Percentiles rank a stretch among this genome's conserved stretches.
Conservation (phyloP, 768 basidiomycete genomes). For the Rubroboletus pulcherrimus region DNA sequence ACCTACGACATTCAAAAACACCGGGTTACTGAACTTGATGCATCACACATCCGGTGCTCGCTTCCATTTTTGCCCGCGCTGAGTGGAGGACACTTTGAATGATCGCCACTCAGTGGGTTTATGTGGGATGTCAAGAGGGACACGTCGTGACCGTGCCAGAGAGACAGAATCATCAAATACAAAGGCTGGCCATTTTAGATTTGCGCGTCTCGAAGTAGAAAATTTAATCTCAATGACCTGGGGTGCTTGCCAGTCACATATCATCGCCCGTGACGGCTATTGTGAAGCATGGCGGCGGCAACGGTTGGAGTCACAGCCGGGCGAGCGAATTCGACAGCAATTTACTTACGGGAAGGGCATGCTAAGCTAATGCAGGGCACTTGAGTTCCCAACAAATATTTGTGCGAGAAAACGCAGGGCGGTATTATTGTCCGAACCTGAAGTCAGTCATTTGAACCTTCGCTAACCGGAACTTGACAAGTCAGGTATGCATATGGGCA, state of each 20-base stretch:
- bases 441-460: constrained; percentile 11
- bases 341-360: constrained; percentile 15
- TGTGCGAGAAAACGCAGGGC: constrained; percentile 16
- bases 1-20: constrained; percentile 7
- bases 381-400: constrained; percentile 9
- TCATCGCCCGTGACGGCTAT: constrained; percentile 7
- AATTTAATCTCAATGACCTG: constrained; percentile 18
- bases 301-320: constrained; percentile 12
- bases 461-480: constrained; percentile 11
- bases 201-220: constrained; percentile 6
- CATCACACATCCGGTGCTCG: constrained; percentile 2
- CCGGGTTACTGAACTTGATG: constrained; percentile 15
- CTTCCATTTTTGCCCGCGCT: constrained; percentile 22
- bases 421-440: constrained; percentile 13
- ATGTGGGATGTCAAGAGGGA: constrained; percentile 12
- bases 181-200: constrained; percentile 19
- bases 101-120: constrained; percentile 12
- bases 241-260: constrained; percentile 1
- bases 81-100: constrained; percentile 10
- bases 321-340: constrained; percentile 13
- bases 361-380: constrained; percentile 17
- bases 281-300: constrained; percentile 13
- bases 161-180: constrained; percentile 4
- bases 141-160: constrained; percentile 1
- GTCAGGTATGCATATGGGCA: neutral